A percentile compares a stretch with the other conserved stretches of the same genome.
Evolutionary conservation across 257 asterid species (phyloP).

Genomic region (Forsythia suspensa): DNA sequence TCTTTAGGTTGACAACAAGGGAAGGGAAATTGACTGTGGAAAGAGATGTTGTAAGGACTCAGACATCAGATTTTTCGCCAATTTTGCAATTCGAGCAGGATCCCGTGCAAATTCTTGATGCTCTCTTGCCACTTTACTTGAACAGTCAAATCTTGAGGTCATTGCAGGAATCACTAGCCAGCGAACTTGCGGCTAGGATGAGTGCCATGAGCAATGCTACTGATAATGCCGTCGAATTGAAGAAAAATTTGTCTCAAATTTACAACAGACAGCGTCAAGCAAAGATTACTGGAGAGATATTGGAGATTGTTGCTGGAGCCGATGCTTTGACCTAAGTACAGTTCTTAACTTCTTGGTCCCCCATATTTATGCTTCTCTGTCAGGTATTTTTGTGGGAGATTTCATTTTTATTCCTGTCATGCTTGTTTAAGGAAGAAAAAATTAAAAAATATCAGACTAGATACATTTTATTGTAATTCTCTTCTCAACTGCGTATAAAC

Average conservation of each 20-base stretch:
- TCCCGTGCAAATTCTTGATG: conserved; percentile 56
- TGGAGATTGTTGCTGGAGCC: conserved; percentile 74
- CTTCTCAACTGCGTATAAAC: conserved; percentile 23
- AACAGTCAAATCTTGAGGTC: conserved; percentile 53
- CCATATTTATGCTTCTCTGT: background rate
- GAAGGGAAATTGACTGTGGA: conserved; percentile 55
- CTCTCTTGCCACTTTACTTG: conserved; percentile 44
- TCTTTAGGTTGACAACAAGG: conserved; percentile 63
- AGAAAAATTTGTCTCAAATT: conserved; percentile 32
- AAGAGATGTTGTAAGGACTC: conserved; percentile 42
- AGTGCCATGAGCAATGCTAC: conserved; percentile 52
- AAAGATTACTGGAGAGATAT: conserved; percentile 57
- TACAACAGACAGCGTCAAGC: conserved; percentile 54
- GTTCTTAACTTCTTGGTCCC: background rate
- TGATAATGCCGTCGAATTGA: conserved; percentile 46
- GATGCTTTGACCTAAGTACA: conserved; percentile 27
- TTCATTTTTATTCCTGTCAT: background rate
- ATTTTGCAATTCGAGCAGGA: conserved; percentile 54
- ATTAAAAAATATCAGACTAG: conserved; percentile 3
- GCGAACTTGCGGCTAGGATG: conserved; percentile 59
- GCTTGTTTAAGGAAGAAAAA: conserved; percentile 10
- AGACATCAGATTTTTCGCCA: conserved; percentile 42
- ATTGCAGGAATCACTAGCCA: conserved; percentile 51
- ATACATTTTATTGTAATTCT: conserved; percentile 19
- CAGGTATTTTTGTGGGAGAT: conserved; percentile 13